A percentile compares a stretch with the other conserved stretches of the same genome.
Evolutionary conservation across 2,329 filamentous ascomycete species (phyloP).

Genomic region (Waltergamsia citrina): DNA sequence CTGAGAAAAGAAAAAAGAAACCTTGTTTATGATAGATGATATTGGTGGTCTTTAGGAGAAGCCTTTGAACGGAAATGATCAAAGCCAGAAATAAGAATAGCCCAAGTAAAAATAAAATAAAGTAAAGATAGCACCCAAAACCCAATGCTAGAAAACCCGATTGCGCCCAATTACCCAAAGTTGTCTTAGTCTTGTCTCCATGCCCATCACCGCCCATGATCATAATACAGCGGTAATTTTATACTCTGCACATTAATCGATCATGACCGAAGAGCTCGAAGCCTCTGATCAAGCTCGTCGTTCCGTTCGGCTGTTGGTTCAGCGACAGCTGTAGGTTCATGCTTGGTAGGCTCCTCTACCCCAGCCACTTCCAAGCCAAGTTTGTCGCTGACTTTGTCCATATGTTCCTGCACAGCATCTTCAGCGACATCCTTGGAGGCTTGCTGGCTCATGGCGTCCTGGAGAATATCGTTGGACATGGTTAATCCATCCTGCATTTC

Average conservation of each 20-base stretch:
- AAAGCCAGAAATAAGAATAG: too few species aligned
- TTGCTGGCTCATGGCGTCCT: constrained; percentile 72
- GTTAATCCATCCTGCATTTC: constrained; percentile 57
- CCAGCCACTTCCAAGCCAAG: constrained; percentile 79
- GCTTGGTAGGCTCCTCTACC: constrained; percentile 43
- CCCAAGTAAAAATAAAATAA: too few species aligned
- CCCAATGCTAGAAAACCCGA: too few species aligned
- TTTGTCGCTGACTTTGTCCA: constrained; percentile 80
- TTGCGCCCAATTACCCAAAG: too few species aligned
- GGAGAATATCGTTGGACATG: constrained; percentile 66
- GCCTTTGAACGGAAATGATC: too few species aligned
- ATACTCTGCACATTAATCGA: not conserved
- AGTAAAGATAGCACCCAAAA: too few species aligned
- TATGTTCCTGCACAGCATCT: constrained; percentile 78
- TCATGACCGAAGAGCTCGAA: constrained; percentile 45
- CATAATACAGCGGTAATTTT: not conserved
- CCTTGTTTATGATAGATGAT: too few species aligned
- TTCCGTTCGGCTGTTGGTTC: constrained; percentile 72
- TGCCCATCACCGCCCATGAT: not conserved
- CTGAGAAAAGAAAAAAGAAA: too few species aligned
- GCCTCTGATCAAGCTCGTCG: constrained; percentile 58
- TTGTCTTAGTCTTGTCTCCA: too few species aligned
- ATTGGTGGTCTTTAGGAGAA: too few species aligned
- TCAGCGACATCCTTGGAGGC: constrained; percentile 65
- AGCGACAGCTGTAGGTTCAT: constrained; percentile 45